A percentile compares a stretch with the other conserved stretches of the same genome.
Evolutionary conservation across 768 basidiomycete species (phyloP).

Genomic region (Boletus pseudo-olivaceus): DNA sequence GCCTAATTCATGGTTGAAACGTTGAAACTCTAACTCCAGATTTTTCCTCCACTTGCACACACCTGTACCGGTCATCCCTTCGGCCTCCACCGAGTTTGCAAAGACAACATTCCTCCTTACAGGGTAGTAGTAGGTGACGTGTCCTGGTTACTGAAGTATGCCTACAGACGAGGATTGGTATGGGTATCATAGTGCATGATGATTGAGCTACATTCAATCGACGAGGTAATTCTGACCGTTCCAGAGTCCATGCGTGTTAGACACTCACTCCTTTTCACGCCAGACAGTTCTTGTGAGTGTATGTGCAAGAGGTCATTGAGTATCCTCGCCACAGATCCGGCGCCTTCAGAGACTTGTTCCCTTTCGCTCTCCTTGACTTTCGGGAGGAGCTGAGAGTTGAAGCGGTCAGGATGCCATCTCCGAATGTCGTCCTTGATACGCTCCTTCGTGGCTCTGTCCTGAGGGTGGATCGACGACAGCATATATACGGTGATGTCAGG

Average conservation of each 20-base stretch:
- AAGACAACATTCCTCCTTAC: conserved; percentile 14
- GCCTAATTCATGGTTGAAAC: too few species aligned
- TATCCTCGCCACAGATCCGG: conserved; percentile 65
- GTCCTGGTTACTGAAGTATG: conserved; percentile 26
- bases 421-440: conserved; percentile 72
- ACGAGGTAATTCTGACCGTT: conserved; percentile 10
- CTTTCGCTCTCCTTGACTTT: conserved; percentile 62
- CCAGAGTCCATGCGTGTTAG: not conserved
- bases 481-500: conserved; percentile 58
- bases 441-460: conserved; percentile 56
- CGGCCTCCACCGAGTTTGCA: too few species aligned
- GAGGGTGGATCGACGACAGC: conserved; percentile 52
- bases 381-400: conserved; percentile 63
- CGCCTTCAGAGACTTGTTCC: conserved; percentile 68
- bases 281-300: conserved; percentile 40
- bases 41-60: too few species aligned
- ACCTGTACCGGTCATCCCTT: too few species aligned
- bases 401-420: conserved; percentile 81
- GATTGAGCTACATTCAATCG: conserved; percentile 11
- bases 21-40: too few species aligned
- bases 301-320: conserved; percentile 67
- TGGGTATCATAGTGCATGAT: conserved; percentile 30
- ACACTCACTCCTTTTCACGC: conserved; percentile 29
- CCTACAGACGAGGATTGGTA: conserved; percentile 29
- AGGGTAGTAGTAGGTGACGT: conserved; percentile 6